Percentiles rank a stretch among this genome's conserved stretches.
These are phyloP conservation scores for Debaryomyces udenii DNA, from an alignment of 1,139 yeast species.

Conservation along the genomic window DNA sequence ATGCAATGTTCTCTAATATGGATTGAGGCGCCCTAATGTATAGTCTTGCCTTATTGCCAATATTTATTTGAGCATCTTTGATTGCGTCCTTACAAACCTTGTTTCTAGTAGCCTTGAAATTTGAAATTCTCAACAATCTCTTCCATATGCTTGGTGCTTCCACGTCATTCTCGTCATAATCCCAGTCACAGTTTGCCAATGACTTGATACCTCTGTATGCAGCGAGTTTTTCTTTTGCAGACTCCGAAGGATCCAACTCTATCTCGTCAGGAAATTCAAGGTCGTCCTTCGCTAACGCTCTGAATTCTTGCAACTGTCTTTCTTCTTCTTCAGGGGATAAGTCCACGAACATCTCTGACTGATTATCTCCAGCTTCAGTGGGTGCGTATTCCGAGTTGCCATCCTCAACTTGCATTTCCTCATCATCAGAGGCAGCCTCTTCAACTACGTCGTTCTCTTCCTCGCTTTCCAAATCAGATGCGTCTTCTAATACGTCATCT, in stretches of 20 bases:
- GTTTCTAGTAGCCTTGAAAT: conserved; percentile 78
- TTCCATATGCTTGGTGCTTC: conserved; percentile 80
- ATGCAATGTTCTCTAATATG: conserved; percentile 46
- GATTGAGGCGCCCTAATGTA: conserved; percentile 63
- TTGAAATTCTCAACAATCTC: conserved; percentile 71
- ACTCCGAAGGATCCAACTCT: conserved; percentile 74
- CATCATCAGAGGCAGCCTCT: conserved; percentile 31
- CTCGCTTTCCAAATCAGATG: conserved; percentile 57
- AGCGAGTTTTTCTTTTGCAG: conserved; percentile 72
- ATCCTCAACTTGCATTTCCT: conserved; percentile 31
- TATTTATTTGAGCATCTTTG: conserved; percentile 58
- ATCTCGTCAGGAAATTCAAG: conserved; percentile 95
- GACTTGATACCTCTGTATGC: conserved; percentile 89
- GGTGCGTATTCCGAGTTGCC: conserved; percentile 6
- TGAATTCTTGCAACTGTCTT: conserved; percentile 69
- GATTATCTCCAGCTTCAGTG: conserved; percentile 50
- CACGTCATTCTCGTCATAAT: conserved; percentile 77
- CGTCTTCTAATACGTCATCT: conserved; percentile 53
- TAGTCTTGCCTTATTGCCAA: conserved; percentile 68
- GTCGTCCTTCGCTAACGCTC: conserved; percentile 77
- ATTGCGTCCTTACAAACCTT: conserved; percentile 65
- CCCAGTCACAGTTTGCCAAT: conserved; percentile 82
- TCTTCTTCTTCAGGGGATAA: conserved; percentile 82
- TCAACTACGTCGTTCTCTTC: conserved; percentile 43
- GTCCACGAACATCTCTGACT: conserved; percentile 69